Evolutionary conservation across 2,329 filamentous ascomycete species (phyloP), one percentile per base, ranked within the genome.

Genomic region (Calonectria montana): DNA sequence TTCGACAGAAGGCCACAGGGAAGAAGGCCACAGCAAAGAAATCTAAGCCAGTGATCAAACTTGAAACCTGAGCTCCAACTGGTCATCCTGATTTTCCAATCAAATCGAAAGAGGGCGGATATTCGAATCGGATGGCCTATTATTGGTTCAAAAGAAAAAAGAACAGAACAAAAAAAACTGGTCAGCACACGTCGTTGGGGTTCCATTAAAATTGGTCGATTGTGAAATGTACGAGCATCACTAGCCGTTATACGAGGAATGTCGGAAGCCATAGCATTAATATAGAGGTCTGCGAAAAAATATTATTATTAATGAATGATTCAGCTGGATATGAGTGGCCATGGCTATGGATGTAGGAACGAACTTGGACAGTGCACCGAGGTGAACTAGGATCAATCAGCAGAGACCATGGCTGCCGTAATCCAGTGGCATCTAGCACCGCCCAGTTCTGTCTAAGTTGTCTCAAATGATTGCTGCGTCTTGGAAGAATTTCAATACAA

Each of bases 281-380:
- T 59, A 59, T 37, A 59, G 53, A 59, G 53, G 53, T 59, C 53
- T 41, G 53, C 53, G 31, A 39, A 59, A 59, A 57, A 39, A 39
- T 25, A 59, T 39, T 59, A 59, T 59, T 39, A 39, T 39, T 59
- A 37, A 12, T 47, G 5, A 47, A 47, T 9, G n/a, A 12, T 47
- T 23, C 12, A 47, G 3, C n/a, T 47, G 10, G 31, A 12, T 10
- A 35, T 12, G 3, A 10, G 31, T 8, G 7, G 31, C 10, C 8
- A 35, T 35, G 9, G 29, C 29, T 31, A 31, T 31, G 29, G 4
- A 9, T 31, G 4, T 31, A 9, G 9, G 9, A 9, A 31, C 29
- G 9, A 31, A 31, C 4, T 31, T 31, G 29, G 9, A 31, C 29
- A 31, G 29, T 4, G 9, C 4, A 31, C 9, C 9, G 2, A 35